Evolutionary conservation across 2,329 filamentous ascomycete genomes (phyloP), one percentile per base, ranked within the genome.

Genomic region (Blastomyces parvus): DNA sequence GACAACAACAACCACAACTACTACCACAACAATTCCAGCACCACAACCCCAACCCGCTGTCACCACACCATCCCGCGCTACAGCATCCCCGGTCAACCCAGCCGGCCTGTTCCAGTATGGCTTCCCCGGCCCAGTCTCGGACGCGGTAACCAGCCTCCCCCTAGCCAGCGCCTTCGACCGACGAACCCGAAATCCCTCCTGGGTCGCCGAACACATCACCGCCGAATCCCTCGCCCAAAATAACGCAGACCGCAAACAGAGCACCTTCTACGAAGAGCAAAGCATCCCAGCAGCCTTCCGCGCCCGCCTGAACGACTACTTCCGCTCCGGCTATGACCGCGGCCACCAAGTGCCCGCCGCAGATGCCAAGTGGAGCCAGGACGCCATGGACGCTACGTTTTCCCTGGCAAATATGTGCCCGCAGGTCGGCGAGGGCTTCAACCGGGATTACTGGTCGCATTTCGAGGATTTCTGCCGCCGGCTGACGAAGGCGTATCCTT

Each of bases 361-460:
- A 50, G 94, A 99, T 78, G 90, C 89, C 63, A 96, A 95, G 79
- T 99, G 94, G 92, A 90, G 87, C 66, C 94, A 99, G 78, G 77
- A 84, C 44, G 92, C 94, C 67, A 96, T 99, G 91, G 86, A 99
- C 78, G 90, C 90, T 64, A 99, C 94, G 2, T 99, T 99, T 73
- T 88, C 86, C 72, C 83, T 99, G 63, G 88, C 84, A 73, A 99
- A 99, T 80, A 99, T 99, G 92, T 96, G 92, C 73, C 94, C 94
- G 40, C 94, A 99, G 79, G 94, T 99, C 38, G 94, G 94, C 68
- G 91, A 97, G 74, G 94, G 94, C 64, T 99, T 99, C 83, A 99
- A 99, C 80, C 85, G 94, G 60, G 94, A 99, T 79, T 99, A 99
- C 84, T 99, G 94, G 94, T 89, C 94, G 46, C 94, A 99, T 76